Base-by-base conservation (phyloP, 768 basidiomycete genomes). In the Suillus spraguei region DNA sequence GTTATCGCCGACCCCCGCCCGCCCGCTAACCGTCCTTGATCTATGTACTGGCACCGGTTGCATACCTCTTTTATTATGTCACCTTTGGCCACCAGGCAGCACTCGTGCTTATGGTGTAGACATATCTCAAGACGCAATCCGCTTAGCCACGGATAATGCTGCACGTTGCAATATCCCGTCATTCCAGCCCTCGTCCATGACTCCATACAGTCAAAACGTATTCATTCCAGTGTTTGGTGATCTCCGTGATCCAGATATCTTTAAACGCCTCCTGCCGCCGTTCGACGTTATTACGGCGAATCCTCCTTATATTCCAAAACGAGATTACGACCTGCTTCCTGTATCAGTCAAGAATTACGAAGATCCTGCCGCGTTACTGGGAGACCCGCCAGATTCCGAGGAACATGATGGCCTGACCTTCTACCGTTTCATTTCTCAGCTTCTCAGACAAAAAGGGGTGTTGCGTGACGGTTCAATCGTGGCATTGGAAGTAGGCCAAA, bases 11-110 rank as follows among this genome's bases (percentile, higher is more conserved):
- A 71, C 75, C 17, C 55, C 42, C 5, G 22, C 50, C 6, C 61
- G 65, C 7, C 77, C 77, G 0, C 33, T 82, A 17, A 79, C 78
- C 36, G 75, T 96, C 33, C 80, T 98, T 38, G 97, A 99, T 77
- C 85, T 99, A 52, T 95, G 96, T 74, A 97, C 95, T 6, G 97
- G 97, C 53, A 86, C 94, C 0, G 97, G 92, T 16, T 95, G 95
- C 73, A 95, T 98, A 59, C 91, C 95, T 2, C 83, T 97, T 47
- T 81, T 94, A n/a, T 80, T 99, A 20, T 88, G 87, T 69, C 82
- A 88, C 67, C 76, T 87, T 54, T 85, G 86, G 77, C 84, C 87
- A 17, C 74, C 79, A 52, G 86, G 85, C 56, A 82, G 79, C 65
- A 67, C 86, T 53, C 78, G 74, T 10, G 85, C 89, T 2, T 76